These are phyloP conservation scores for Calonectria multiphialidica DNA, from an alignment of 2,329 filamentous ascomycete genomes.

Conservation along the genomic window DNA sequence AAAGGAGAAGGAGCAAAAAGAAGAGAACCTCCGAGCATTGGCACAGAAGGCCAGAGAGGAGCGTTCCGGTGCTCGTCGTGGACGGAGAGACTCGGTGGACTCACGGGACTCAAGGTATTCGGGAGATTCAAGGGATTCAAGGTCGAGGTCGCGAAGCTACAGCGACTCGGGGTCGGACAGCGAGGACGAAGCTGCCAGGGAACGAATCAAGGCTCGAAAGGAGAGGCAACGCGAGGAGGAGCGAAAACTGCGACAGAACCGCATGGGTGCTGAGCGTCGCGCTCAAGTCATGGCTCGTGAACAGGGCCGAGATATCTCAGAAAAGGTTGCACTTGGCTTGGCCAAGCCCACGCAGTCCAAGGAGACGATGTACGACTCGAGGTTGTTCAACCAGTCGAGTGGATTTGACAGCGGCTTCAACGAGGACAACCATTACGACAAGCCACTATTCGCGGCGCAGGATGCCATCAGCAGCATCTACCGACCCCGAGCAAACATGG, in stretches of 20 bases:
- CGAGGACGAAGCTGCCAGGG: conserved; percentile 79
- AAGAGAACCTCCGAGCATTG: conserved; percentile 88
- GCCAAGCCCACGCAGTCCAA: conserved; percentile 94
- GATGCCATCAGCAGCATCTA: conserved; percentile 97
- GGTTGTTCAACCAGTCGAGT: conserved; percentile 93
- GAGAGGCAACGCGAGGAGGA: conserved; percentile 88
- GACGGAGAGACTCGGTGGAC: conserved; percentile 49
- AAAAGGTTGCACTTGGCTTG: conserved; percentile 94
- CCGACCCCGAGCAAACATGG: conserved; percentile 79
- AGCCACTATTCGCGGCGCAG: conserved; percentile 95
- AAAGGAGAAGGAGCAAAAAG: conserved; percentile 95
- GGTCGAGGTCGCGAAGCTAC: conserved; percentile 61
- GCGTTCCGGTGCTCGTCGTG: conserved; percentile 66
- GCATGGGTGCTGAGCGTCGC: conserved; percentile 93
- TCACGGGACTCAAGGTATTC: conserved; percentile 54
- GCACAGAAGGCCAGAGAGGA: conserved; percentile 95
- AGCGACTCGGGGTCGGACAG: conserved; percentile 64
- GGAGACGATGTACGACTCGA: conserved; percentile 97
- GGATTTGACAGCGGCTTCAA: conserved; percentile 95
- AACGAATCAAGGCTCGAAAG: conserved; percentile 81
- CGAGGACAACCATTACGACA: conserved; percentile 97
- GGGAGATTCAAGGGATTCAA: conserved; percentile 53
- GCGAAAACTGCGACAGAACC: conserved; percentile 89
- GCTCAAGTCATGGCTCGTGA: conserved; percentile 94
- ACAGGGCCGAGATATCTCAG: conserved; percentile 95